Evolutionary conservation across 768 basidiomycete genomes (phyloP), one percentile per base, ranked within the genome.

Genomic region (Boletus bicolor): DNA sequence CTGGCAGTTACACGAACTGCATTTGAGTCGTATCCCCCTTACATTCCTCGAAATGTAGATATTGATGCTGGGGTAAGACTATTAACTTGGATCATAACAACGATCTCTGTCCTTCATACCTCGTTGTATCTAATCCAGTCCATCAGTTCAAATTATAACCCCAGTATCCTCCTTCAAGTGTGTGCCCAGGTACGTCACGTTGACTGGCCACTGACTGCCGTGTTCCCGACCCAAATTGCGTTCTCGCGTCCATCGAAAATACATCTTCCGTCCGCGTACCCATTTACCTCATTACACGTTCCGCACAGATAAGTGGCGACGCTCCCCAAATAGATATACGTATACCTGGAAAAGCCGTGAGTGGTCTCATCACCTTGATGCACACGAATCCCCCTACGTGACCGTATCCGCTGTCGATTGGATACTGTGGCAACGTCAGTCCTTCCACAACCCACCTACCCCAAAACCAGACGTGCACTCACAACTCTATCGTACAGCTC

Each of bases 361-460:
- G 47, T n/a, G 10, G 7, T 36, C 30, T 24, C 8, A 7, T 53
- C 35, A 28, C 19, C 6, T 49, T 12, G 15, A 39, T 19, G 12
- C 6, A 34, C 34, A 24, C 0, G 7, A 46, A 34, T 38, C 10
- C 7, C 17, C 15, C n/a, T 37, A 39, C 35, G 55, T 44, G 43
- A 57, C 45, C 7, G 56, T 49, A 49, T 57, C 55, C 4, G 24
- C 46, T 21, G 54, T 57, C 15, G 54, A 48, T 32, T 57, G 56
- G 21, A 56, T 21, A 2, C 56, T 57, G 28, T 5, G 35, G 24
- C 6, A 32, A 14, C 10, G 46, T 56, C 41, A 48, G 39, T 32
- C 19, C n/a, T 24, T 24, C 10, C 24, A 7, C 26, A 28, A 28
- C 19, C 19, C 19, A 19, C 19, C 19, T 14, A 8, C 45, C 38